Percentiles rank a stretch among this genome's conserved stretches.
Conservation (phyloP, 2,329 filamentous ascomycete species). For the Leptoxyphium fumago region DNA sequence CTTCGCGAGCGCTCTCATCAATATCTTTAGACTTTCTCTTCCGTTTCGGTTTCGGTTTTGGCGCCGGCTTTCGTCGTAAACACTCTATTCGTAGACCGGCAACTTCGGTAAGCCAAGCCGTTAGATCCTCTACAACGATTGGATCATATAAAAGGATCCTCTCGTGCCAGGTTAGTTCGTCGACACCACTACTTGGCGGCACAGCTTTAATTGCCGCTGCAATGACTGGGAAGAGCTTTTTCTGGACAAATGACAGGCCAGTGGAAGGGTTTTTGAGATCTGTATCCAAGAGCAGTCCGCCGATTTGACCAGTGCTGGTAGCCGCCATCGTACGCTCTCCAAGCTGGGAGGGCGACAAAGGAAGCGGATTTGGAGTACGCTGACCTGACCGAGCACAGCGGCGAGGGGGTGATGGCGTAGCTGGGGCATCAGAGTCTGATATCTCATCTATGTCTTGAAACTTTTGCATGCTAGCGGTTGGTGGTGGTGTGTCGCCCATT, state of each 20-base stretch:
- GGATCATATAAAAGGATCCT: conserved; percentile 91
- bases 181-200: conserved; percentile 13
- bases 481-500: neutral
- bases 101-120: conserved; percentile 57
- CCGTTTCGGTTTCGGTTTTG: conserved; percentile 12
- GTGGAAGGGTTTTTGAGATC: conserved; percentile 12
- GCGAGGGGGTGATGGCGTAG: conserved; percentile 18
- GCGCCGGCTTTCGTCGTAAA: conserved; percentile 28
- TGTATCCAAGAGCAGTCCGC: neutral
- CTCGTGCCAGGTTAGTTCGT: conserved; percentile 57
- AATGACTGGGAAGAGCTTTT: conserved; percentile 32
- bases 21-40: conserved; percentile 6
- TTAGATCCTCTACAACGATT: conserved; percentile 72
- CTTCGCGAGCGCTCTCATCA: conserved; percentile 29
- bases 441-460: conserved; percentile 10
- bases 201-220: conserved; percentile 33
- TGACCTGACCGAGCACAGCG: conserved; percentile 13
- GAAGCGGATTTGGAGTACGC: conserved; percentile 8
- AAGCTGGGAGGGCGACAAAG: neutral
- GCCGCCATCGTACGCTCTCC: neutral
- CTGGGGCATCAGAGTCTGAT: conserved; percentile 17
- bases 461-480: neutral
- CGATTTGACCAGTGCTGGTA: neutral
- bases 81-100: conserved; percentile 1
- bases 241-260: conserved; percentile 20